Evolutionary conservation across 2,329 filamentous ascomycete species (phyloP).

Genomic region (Arachnomyces sp.): DNA sequence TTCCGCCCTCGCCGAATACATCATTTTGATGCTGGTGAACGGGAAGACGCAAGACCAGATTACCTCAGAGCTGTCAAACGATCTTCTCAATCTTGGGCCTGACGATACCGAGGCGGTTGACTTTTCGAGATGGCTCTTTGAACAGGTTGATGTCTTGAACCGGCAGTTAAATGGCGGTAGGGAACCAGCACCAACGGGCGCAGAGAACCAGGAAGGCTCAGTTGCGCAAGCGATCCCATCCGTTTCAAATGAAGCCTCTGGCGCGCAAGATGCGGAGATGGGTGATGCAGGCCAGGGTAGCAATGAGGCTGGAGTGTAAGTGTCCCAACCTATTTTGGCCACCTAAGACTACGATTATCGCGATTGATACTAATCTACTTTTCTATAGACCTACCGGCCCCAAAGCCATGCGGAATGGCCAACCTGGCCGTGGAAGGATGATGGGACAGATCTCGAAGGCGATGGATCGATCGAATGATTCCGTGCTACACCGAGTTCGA

Average conservation of each 20-base stretch:
- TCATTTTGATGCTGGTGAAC: constrained; percentile 93
- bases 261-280: constrained; percentile 62
- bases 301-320: constrained; percentile 24
- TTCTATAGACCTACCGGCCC: constrained; percentile 74
- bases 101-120: constrained; percentile 75
- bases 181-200: constrained; percentile 18
- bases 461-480: constrained; percentile 68
- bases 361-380: constrained; percentile 31
- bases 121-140: constrained; percentile 90
- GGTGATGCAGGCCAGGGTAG: constrained; percentile 42
- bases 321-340: constrained; percentile 4
- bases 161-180: constrained; percentile 50
- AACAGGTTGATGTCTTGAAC: constrained; percentile 65
- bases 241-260: constrained; percentile 21
- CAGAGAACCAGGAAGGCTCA: constrained; percentile 9
- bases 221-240: constrained; percentile 25
- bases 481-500: constrained; percentile 71
- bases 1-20: constrained; percentile 85
- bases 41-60: constrained; percentile 89
- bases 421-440: constrained; percentile 64
- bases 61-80: constrained; percentile 74
- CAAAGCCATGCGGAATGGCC: constrained; percentile 81
- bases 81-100: constrained; percentile 71
- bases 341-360: constrained; percentile 1
- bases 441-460: constrained; percentile 75